Conservation (phyloP, 1,139 yeast genomes). For the Yarrowia galli region DNA sequence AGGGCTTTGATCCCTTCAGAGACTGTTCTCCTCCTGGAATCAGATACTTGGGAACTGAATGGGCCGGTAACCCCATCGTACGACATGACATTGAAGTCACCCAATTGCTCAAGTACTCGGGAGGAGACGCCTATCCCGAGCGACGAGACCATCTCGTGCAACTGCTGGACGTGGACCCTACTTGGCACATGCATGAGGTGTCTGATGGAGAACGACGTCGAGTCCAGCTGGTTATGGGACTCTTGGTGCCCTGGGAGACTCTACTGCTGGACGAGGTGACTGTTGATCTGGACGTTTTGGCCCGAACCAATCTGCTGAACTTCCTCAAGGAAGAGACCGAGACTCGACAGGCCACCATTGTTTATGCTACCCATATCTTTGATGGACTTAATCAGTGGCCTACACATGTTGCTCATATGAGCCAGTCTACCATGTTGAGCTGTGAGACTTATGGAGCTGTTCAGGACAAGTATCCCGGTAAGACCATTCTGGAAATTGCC, state of each 20-base stretch:
- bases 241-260: slow-evolving; percentile 87
- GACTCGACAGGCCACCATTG: slow-evolving; percentile 66
- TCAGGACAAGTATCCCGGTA: not conserved
- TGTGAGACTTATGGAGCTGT: slow-evolving; percentile 7
- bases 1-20: slow-evolving; percentile 87
- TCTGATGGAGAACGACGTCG: slow-evolving; percentile 96
- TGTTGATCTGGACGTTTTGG: slow-evolving; percentile 92
- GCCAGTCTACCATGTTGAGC: slow-evolving; percentile 43
- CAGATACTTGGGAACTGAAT: slow-evolving; percentile 95
- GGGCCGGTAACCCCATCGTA: slow-evolving; percentile 93
- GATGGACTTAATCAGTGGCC: slow-evolving; percentile 95
- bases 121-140: slow-evolving; percentile 75
- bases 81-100: slow-evolving; percentile 89
- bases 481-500: slow-evolving; percentile 51
- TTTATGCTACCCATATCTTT: slow-evolving; percentile 96
- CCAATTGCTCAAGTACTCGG: slow-evolving; percentile 78
- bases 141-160: slow-evolving; percentile 78
- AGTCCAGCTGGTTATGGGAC: slow-evolving; percentile 93
- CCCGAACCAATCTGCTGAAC: slow-evolving; percentile 72
- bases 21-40: slow-evolving; percentile 66
- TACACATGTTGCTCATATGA: slow-evolving; percentile 79
- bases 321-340: slow-evolving; percentile 76
- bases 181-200: slow-evolving; percentile 91
- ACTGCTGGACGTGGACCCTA: slow-evolving; percentile 80
- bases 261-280: slow-evolving; percentile 92